Evolutionary conservation across 208 protist species (phyloP).

Genomic region (Leishmania lainsoni): DNA sequence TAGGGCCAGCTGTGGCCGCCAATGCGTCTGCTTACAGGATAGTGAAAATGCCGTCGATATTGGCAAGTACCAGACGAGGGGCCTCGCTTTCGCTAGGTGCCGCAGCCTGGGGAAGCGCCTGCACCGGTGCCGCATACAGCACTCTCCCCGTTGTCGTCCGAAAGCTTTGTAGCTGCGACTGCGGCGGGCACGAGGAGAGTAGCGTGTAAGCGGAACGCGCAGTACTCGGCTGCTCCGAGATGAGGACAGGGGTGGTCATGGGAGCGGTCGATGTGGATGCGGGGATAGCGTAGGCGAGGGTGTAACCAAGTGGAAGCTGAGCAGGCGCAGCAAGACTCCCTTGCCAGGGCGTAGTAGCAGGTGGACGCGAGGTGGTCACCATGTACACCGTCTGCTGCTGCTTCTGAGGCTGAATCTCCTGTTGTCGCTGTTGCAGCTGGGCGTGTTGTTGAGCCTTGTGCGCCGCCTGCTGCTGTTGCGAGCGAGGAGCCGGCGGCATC

Average conservation of each 20-base stretch:
- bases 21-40: constrained; percentile 11
- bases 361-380: constrained; percentile 6
- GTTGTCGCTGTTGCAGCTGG: constrained; percentile 1
- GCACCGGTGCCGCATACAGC: constrained; percentile 8
- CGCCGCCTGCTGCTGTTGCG: constrained; percentile 9
- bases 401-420: constrained; percentile 6
- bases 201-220: constrained; percentile 4
- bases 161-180: constrained; percentile 12
- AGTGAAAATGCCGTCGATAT: constrained; percentile 24
- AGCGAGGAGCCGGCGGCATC: constrained; percentile 30
- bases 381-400: constrained; percentile 21
- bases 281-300: constrained; percentile 23
- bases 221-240: constrained; percentile 6
- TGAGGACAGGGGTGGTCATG: constrained; percentile 7
- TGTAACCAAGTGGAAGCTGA: constrained; percentile 17
- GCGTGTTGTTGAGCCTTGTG: neutral
- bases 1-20: neutral
- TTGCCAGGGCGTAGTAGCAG: constrained; percentile 3
- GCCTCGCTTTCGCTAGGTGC: constrained; percentile 7
- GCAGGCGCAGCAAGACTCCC: constrained; percentile 3
- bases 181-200: constrained; percentile 8
- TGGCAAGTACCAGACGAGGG: constrained; percentile 27
- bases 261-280: neutral
- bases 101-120: constrained; percentile 4
- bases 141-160: constrained; percentile 9